Evolutionary conservation across 1,284 basidiomycete species (phyloP).

Genomic region (Ceratobasidium sp.): DNA sequence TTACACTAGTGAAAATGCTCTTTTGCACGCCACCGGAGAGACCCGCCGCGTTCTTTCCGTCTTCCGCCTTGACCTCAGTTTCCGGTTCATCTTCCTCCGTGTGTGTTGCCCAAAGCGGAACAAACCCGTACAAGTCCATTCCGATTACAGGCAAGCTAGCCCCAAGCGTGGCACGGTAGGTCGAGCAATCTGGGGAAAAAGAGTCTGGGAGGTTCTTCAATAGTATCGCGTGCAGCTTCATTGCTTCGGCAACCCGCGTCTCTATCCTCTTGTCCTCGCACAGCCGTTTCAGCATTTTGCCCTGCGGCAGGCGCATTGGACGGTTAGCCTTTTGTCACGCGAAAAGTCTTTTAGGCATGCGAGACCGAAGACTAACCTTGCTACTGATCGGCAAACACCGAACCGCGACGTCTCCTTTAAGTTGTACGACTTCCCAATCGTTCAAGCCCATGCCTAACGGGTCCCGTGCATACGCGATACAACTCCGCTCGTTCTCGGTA

Average conservation of each 20-base stretch:
- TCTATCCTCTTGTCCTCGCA: conserved; percentile 43
- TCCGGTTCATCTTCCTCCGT: conserved; percentile 37
- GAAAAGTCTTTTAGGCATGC: neutral
- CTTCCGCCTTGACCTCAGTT: conserved; percentile 18
- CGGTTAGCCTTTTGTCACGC: conserved; percentile 19
- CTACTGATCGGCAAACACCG: conserved; percentile 38
- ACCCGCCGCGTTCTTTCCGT: neutral
- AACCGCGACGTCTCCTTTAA: conserved; percentile 36
- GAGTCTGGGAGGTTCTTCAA: conserved; percentile 37
- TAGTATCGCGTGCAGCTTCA: conserved; percentile 30
- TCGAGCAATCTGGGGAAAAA: conserved; percentile 31
- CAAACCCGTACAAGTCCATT: conserved; percentile 34
- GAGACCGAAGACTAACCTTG: conserved; percentile 27
- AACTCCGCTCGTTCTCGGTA: conserved; percentile 38
- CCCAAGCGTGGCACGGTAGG: conserved; percentile 33
- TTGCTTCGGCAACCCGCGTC: conserved; percentile 25
- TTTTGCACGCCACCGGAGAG: conserved; percentile 10
- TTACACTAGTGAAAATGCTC: conserved; percentile 35
- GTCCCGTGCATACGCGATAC: conserved; percentile 31
- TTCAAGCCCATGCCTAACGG: conserved; percentile 23
- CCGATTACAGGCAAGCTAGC: conserved; percentile 37
- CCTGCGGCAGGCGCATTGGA: conserved; percentile 7
- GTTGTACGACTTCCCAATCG: conserved; percentile 31
- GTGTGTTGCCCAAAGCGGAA: conserved; percentile 28
- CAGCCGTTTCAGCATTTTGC: conserved; percentile 39